Evolutionary conservation across 768 basidiomycete species (phyloP).

Genomic region (Mycena kentingensis): DNA sequence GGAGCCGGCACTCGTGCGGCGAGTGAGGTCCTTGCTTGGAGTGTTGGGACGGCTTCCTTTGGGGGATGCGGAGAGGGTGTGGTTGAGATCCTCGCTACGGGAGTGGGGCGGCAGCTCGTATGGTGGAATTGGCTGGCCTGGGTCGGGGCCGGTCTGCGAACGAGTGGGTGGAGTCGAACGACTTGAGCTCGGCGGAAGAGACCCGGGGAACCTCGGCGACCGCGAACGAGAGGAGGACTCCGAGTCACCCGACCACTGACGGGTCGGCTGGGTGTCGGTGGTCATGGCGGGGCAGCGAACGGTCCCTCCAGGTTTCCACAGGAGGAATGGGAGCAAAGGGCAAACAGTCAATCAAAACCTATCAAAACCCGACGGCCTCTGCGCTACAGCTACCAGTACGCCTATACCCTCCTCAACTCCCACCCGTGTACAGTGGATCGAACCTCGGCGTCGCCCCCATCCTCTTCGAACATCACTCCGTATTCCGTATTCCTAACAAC

Average conservation of each 20-base stretch:
- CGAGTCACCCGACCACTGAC: constrained; percentile 6
- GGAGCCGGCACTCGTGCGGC: constrained; percentile 49
- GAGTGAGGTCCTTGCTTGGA: constrained; percentile 46
- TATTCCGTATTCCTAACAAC: constrained; percentile 65
- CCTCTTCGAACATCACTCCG: constrained; percentile 88
- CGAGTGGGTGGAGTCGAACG: constrained; percentile 15
- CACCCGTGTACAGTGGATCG: constrained; percentile 87
- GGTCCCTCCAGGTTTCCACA: constrained; percentile 10
- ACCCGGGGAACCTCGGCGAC: not conserved
- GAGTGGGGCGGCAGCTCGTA: constrained; percentile 44
- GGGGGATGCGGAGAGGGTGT: constrained; percentile 36
- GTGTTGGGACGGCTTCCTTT: constrained; percentile 54
- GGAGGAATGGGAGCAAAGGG: not conserved
- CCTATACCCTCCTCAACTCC: constrained; percentile 46
- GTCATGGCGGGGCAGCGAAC: too few species aligned
- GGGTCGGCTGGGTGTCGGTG: constrained; percentile 10
- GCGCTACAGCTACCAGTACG: not conserved
- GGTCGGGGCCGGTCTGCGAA: constrained; percentile 12
- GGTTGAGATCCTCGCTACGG: constrained; percentile 75
- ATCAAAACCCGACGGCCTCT: not conserved
- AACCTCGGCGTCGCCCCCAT: constrained; percentile 75
- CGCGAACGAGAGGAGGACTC: not conserved
- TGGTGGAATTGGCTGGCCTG: constrained; percentile 1
- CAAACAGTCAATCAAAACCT: not conserved
- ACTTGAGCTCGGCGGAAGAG: not conserved